Evolutionary conservation across 2,329 filamentous ascomycete species (phyloP), one percentile per base, ranked within the genome.

Genomic region (Fusarium sambucinum): DNA sequence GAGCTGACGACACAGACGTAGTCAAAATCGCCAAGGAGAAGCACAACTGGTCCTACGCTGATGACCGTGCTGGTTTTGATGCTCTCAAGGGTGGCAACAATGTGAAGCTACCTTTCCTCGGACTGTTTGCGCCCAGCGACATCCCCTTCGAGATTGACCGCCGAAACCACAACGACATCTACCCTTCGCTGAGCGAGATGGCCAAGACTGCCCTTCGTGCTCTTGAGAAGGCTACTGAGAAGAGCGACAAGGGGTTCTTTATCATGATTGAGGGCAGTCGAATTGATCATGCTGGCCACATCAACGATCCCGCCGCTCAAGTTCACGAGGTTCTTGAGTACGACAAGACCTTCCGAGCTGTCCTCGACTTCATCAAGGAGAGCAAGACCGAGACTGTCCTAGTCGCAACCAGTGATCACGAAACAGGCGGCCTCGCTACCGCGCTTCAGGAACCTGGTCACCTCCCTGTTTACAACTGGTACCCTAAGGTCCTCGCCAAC

Each of bases 181-280:
- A 97, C 76, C 96, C 96, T 5, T 95, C 93, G 17, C 83, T 99
- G 40, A 92, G 92, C 76, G 94, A 97, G 80, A 98, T 97, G 94
- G 89, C 95, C 11, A 85, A 86, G 71, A 93, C 92, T 17, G 95
- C 96, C 2, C 83, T 99, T 65, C 88, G 86, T 16, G 89, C 92
- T 2, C 86, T 99, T 25, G 91, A 91, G 66, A 89, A 89, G 61
- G 96, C 94, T 0, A 97, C 96, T 0, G 85, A 87, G 75, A 85
- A 94, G 75, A 93, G 88, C 66, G 93, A 98, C 41, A 89, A 96
- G 79, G 96, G 96, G 6, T 99, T 98, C 84, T 99, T 99, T 81
- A 84, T 99, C 73, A 97, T 99, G 95, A 96, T 99, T 64, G 96
- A 99, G 80, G 96, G 94, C 6, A 97, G 93, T 73, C 87, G 96